Percentiles rank a stretch among this genome's conserved stretches.
These are phyloP conservation scores for Monascus ruber DNA, from an alignment of 2,329 filamentous ascomycete genomes.

Conservation along the genomic window DNA sequence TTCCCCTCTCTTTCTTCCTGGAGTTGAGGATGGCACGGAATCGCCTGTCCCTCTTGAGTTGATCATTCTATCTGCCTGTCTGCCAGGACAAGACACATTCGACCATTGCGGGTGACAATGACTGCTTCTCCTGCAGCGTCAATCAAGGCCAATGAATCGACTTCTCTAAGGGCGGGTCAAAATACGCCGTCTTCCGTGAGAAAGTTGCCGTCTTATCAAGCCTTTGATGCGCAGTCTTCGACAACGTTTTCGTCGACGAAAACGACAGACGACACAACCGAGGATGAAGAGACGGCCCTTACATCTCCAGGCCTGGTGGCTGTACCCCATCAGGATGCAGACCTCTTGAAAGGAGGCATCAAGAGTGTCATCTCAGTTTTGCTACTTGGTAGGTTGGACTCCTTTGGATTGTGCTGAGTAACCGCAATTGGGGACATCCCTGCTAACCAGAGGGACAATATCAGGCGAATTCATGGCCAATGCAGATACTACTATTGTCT, in stretches of 20 bases:
- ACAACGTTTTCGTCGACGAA: neutral
- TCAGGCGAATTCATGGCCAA: constrained; percentile 54
- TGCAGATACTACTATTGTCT: constrained; percentile 51
- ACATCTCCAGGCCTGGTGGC: neutral
- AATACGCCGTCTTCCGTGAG: neutral
- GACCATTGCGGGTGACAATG: no score
- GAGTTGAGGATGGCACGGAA: no score
- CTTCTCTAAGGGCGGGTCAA: neutral
- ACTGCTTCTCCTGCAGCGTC: no score
- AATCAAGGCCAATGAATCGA: constrained; percentile 28
- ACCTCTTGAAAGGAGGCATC: constrained; percentile 7
- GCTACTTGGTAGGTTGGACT: constrained; percentile 13
- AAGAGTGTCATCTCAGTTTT: constrained; percentile 17
- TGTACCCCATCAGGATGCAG: neutral
- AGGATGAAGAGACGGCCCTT: neutral
- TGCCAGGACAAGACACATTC: no score
- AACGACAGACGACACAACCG: no score
- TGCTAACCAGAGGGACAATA: neutral
- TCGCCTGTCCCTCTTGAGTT: no score
- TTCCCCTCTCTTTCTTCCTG: no score
- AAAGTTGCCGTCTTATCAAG: neutral
- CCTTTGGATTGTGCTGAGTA: neutral
- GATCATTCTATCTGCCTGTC: no score
- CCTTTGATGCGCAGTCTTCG: neutral
- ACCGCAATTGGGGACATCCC: neutral